phyloP scores from a whole-genome alignment of 805 yeast genomes.

The Monosporozyma siamensis region DNA sequence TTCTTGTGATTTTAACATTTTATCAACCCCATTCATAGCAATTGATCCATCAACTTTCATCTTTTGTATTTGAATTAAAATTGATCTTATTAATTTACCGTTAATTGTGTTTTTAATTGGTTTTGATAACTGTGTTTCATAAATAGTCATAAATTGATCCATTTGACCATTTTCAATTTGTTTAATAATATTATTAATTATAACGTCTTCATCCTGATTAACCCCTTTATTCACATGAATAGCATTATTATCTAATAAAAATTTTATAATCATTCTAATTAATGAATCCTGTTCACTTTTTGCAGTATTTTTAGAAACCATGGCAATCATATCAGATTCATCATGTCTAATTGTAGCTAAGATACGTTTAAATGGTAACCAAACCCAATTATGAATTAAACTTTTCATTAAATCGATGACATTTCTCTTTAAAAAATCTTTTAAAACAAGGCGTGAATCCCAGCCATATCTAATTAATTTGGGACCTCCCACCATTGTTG shows the following conservation, averaged over 20 bases:
- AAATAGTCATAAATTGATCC: slow-evolving; percentile 67
- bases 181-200: slow-evolving; percentile 5
- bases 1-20: slow-evolving; percentile 81
- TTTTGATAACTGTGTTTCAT: slow-evolving; percentile 62
- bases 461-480: slow-evolving; percentile 35
- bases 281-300: slow-evolving; percentile 70
- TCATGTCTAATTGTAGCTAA: slow-evolving; percentile 79
- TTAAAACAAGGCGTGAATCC: slow-evolving; percentile 44
- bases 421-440: slow-evolving; percentile 48
- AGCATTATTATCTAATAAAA: slow-evolving; percentile 16
- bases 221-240: too few species aligned
- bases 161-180: slow-evolving; percentile 66
- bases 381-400: slow-evolving; percentile 74
- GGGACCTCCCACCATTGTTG: slow-evolving; percentile 46
- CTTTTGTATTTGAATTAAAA: slow-evolving; percentile 89
- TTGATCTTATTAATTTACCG: slow-evolving; percentile 67
- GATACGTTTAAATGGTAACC: slow-evolving; percentile 64
- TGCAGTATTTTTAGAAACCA: slow-evolving; percentile 71
- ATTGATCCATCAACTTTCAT: slow-evolving; percentile 91
- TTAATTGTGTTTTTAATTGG: slow-evolving; percentile 54
- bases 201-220: background rate
- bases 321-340: slow-evolving; percentile 58
- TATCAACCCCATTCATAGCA: slow-evolving; percentile 86
- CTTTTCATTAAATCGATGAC: slow-evolving; percentile 56
- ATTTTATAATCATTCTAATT: slow-evolving; percentile 77